These are phyloP conservation scores for Eimeria acervulina DNA, from an alignment of 169 alveolate species.

Conservation along the genomic window DNA sequence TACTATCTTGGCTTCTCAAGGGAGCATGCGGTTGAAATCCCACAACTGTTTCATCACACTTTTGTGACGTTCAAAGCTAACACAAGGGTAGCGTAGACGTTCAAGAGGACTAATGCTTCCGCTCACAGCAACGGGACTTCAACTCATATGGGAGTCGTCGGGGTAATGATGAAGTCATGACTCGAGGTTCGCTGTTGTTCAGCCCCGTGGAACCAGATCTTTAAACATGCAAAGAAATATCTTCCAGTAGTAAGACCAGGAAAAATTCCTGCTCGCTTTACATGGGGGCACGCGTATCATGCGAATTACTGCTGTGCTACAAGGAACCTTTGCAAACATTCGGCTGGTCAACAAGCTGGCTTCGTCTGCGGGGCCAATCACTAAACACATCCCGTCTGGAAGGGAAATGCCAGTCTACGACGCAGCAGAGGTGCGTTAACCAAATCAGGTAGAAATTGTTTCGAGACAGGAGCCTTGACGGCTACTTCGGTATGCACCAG, in stretches of 20 bases:
- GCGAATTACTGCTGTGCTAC: slow-evolving; percentile 82
- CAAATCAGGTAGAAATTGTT: neutral
- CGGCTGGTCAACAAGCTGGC: slow-evolving; percentile 96
- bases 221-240: neutral
- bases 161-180: slow-evolving; percentile 98
- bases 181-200: slow-evolving; percentile 76
- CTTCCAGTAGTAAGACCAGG: neutral
- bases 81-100: neutral
- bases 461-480: neutral
- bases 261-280: neutral
- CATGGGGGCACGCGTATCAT: neutral
- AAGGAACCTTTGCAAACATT: slow-evolving; percentile 98
- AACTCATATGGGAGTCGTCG: slow-evolving; percentile 98
- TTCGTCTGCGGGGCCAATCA: slow-evolving; percentile 96
- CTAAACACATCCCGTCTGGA: slow-evolving; percentile 95
- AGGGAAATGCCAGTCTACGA: slow-evolving; percentile 94
- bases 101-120: neutral
- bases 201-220: neutral
- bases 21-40: neutral
- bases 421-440: slow-evolving; percentile 93
- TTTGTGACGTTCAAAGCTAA: neutral
- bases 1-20: neutral
- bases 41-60: neutral
- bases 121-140: slow-evolving; percentile 90
- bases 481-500: neutral